Evolutionary conservation across 768 basidiomycete species (phyloP).

Genomic region (Boletales sp.): DNA sequence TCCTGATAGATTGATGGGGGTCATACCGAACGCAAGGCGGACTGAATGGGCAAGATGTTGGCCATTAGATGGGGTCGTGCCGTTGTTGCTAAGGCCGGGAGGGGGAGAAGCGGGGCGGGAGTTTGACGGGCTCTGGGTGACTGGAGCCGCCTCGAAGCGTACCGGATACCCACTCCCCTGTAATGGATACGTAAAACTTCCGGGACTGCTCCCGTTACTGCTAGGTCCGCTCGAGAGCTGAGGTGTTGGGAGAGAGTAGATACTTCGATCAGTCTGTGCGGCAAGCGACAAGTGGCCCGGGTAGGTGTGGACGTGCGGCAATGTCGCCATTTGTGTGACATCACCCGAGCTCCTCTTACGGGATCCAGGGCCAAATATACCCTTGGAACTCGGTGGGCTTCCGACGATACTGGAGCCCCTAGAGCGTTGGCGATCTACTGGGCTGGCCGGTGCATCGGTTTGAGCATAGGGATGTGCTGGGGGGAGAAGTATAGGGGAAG

Average conservation of each 20-base stretch:
- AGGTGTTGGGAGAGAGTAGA: conserved; percentile 48
- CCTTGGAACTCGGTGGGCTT: conserved; percentile 34
- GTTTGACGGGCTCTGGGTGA: conserved; percentile 44
- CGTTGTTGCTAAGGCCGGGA: conserved; percentile 31
- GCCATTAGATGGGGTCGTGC: conserved; percentile 33
- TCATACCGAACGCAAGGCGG: conserved; percentile 88
- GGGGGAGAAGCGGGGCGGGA: conserved; percentile 63
- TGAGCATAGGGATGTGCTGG: conserved; percentile 34
- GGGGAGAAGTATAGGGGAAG: conserved; percentile 68
- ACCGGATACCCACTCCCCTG: conserved; percentile 7
- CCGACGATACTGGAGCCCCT: conserved; percentile 33
- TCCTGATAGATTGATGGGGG: conserved; percentile 55
- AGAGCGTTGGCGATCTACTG: conserved; percentile 31
- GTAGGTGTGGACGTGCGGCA: conserved; percentile 32
- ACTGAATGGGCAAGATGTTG: conserved; percentile 81
- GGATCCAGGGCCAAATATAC: conserved; percentile 23
- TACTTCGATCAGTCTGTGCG: conserved; percentile 22
- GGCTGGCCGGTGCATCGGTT: conserved; percentile 30
- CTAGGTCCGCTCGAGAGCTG: conserved; percentile 64
- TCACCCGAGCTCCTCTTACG: conserved; percentile 32
- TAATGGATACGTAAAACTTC: conserved; percentile 43
- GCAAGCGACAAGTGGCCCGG: conserved; percentile 30
- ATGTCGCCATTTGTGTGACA: conserved; percentile 24
- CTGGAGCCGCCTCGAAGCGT: conserved; percentile 25
- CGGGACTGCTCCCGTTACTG: conserved; percentile 62